Evolutionary conservation across 1,139 yeast species (phyloP), one percentile per base, ranked within the genome.

Genomic region (Geotrichum macrosporum): DNA sequence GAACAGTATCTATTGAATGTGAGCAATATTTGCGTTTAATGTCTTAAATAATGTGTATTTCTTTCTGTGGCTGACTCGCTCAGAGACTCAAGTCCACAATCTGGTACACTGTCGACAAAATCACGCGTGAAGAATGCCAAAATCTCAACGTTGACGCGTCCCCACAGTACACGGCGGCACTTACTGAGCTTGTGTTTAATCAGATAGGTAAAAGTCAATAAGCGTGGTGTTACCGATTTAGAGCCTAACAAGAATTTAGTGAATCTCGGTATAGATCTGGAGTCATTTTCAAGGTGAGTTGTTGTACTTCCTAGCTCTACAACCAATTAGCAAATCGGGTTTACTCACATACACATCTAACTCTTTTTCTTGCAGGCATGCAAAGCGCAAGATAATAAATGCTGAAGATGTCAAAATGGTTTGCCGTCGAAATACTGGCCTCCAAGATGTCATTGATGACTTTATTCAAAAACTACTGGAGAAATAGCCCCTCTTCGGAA

Each of bases 361-460:
- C n/a, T n/a, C n/a, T n/a, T n/a, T n/a, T n/a, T 20, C 12, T 18
- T 18, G 19, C 19, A 59, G 63, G 38, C 66, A 63, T 47, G 66
- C 63, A 5, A 54, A 57, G 34, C 56, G 66, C 10, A 60, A 60
- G 33, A 53, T 56, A 6, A 50, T 63, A 9, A 56, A 52, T 31
- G 48, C 55, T 12, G 64, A 59, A 15, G 67, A 63, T 39, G 53
- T 63, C n/a, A 45, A 50, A 20, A 58, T 63, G 65, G 57, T 62
- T 22, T 58, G 65, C 41, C 54, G 67, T 10, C 55, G 67, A 12
- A 64, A 64, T 43, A 57, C 54, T 13, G 63, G 63, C 2, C 48
- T 63, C 6, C 50, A 52, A 24, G 55, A 56, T 3, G 61, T 59
- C n/a, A 51, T 63, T 38, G 51, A 48, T 12, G 61, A 57, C 29